Base-by-base conservation (phyloP, 2,329 filamentous ascomycete species). In the Ascochyta fabae region DNA sequence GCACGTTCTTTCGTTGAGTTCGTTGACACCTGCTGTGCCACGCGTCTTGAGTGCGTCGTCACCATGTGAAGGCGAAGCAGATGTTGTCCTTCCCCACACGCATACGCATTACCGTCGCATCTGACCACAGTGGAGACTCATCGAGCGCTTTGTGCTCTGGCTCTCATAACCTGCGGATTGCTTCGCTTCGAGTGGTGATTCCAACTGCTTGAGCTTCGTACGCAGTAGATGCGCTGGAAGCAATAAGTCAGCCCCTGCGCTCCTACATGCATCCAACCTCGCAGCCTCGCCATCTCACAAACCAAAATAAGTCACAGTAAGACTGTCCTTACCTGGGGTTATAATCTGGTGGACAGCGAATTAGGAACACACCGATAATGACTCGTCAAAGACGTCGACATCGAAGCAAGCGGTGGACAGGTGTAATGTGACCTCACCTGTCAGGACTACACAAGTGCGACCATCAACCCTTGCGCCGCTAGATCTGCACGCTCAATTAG, bases 1-100 rank as follows among this genome's bases (percentile, higher is more conserved):
- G 43, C 27, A 40, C 22, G 26, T 34, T 24, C n/a, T 36, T 16
- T 23, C 33, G 24, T 51, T 50, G 42, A 50, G 36, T 24, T 5
- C n/a, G 26, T 22, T 19, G 24, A 41, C 22, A 24, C 15, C 40
- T 48, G 47, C 43, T 13, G 47, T 56, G 53, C 53, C 47, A 56
- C 53, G 47, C 42, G 38, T 51, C 38, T 5, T n/a, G 29, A 31
- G 16, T 27, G 39, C 43, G 38, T 52, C 46, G 23, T 40, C 22
- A 51, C 45, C 42, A 34, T 29, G 55, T 50, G 50, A 54, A 45
- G 42, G 43, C 48, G 44, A 51, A 48, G 27, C 49, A 50, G 23
- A 53, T 42, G 48, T 13, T 39, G 47, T 51, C 42, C 38, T 27
- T 56, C 47, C 53, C 29, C 42, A 42, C 41, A 26, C 23, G 41